A percentile compares a stretch with the other conserved stretches of the same genome.
Conservation (phyloP, 2,329 filamentous ascomycete genomes). For the Rhinocladiella mackenziei region DNA sequence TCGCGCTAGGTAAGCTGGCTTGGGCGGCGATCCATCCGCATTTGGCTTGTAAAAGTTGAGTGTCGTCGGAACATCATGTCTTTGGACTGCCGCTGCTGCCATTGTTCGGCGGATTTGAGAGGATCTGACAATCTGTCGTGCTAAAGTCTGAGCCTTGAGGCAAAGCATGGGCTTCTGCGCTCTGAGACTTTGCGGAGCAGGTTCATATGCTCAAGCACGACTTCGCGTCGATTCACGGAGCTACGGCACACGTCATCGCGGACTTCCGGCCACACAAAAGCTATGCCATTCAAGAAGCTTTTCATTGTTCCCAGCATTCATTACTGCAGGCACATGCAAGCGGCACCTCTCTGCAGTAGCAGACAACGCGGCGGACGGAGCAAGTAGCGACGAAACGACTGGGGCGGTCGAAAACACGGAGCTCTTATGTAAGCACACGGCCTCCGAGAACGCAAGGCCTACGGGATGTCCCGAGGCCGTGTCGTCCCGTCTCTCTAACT, state of each 20-base stretch:
- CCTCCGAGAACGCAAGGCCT: conserved; percentile 1
- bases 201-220: not conserved
- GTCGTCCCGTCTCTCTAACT: not conserved
- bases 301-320: not conserved
- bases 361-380: not conserved
- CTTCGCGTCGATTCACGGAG: not conserved
- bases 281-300: not conserved
- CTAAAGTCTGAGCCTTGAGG: not conserved
- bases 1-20: conserved; percentile 3
- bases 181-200: not conserved
- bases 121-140: not conserved
- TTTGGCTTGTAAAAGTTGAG: conserved; percentile 1
- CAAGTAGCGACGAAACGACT: not conserved
- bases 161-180: conserved; percentile 2
- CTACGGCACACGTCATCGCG: not conserved
- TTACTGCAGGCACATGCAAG: not conserved
- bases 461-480: not conserved
- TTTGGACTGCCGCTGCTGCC: conserved; percentile 3
- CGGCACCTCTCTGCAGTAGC: not conserved
- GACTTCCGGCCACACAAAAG: not conserved
- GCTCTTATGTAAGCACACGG: conserved; percentile 1
- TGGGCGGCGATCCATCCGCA: conserved; percentile 2
- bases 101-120: not conserved
- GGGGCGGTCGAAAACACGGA: not conserved
- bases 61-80: conserved; percentile 1